These are phyloP conservation scores for Metschnikowia picachoensis DNA, from an alignment of 805 yeast species.

Conservation along the genomic window DNA sequence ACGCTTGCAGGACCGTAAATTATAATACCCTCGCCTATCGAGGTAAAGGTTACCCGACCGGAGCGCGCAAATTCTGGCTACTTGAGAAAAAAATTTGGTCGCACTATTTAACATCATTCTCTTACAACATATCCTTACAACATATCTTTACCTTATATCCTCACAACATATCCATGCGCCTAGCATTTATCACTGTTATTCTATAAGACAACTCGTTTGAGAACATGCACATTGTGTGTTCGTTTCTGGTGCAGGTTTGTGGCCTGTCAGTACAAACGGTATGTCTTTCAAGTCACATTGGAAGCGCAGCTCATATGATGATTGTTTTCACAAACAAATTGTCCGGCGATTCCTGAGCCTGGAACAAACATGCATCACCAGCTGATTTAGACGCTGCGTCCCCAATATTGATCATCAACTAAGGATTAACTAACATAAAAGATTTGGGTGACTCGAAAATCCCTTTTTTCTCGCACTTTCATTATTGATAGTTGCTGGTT, in stretches of 20 bases:
- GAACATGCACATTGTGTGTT: too few species aligned
- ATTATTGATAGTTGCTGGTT: slow-evolving; percentile 8
- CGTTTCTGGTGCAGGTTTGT: too few species aligned
- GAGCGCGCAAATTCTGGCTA: neutral
- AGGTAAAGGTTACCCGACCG: neutral
- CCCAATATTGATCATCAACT: neutral
- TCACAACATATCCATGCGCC: too few species aligned
- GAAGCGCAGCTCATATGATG: slow-evolving; percentile 16
- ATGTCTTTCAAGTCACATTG: slow-evolving; percentile 2
- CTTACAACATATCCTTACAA: too few species aligned
- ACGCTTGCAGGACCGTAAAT: too few species aligned
- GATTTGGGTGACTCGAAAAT: neutral
- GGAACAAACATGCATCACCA: slow-evolving; percentile 94
- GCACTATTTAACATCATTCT: neutral
- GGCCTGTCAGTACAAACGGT: neutral
- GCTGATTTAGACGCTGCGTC: slow-evolving; percentile 50
- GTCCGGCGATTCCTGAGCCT: slow-evolving; percentile 69
- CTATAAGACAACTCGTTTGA: too few species aligned
- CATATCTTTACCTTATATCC: too few species aligned
- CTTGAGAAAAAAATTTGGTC: neutral
- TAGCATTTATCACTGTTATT: too few species aligned
- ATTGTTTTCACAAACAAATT: slow-evolving; percentile 20
- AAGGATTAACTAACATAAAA: slow-evolving; percentile 2
- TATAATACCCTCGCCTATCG: neutral
- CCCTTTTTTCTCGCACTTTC: neutral